phyloP scores from a whole-genome alignment of 129 eudicot species.

The Kitagawia praeruptora region DNA sequence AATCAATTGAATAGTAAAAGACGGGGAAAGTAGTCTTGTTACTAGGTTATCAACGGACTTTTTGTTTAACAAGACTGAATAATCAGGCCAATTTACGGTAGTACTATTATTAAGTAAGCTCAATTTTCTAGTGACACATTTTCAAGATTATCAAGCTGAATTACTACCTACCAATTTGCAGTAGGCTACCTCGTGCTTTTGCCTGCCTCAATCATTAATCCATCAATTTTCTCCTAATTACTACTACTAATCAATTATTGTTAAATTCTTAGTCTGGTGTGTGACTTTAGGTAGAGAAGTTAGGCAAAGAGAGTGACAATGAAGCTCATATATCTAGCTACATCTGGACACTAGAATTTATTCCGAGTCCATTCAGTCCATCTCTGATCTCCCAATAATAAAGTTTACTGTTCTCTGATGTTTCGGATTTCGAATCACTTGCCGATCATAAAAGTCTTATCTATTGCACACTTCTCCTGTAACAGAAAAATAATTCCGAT shows the following conservation, averaged over 20 bases:
- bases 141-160: not conserved
- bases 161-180: not conserved
- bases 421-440: too few relatives aligned
- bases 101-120: not conserved
- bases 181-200: not conserved
- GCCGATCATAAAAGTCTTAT: not conserved
- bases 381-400: too few relatives aligned
- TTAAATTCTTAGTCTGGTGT: not conserved
- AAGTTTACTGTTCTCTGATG: too few relatives aligned
- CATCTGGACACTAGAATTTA: not conserved
- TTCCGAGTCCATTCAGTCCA: not conserved
- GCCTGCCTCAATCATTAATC: not conserved
- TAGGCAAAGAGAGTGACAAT: not conserved
- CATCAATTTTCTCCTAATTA: not conserved
- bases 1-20: too few relatives aligned
- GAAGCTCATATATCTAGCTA: not conserved
- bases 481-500: too few relatives aligned
- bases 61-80: too few relatives aligned
- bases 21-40: too few relatives aligned
- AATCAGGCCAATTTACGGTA: not conserved
- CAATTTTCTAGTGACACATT: not conserved
- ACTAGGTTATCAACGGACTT: too few relatives aligned
- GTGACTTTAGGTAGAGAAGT: not conserved
- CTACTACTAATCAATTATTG: not conserved
- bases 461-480: not conserved